Conservation (phyloP, 148 eudicot genomes). For the Vaccinium darrowii region DNA sequence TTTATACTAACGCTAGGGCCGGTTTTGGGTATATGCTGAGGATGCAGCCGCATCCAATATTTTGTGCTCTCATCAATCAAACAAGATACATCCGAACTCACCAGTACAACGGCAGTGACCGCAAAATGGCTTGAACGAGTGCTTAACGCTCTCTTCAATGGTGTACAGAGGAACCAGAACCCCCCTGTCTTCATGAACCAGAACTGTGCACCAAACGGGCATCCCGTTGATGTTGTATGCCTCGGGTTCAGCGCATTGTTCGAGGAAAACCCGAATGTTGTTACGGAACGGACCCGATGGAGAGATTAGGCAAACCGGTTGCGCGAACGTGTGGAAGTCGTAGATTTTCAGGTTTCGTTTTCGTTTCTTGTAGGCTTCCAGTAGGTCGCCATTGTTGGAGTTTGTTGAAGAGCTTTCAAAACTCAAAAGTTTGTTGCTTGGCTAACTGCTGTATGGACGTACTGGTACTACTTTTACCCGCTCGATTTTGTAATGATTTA, state of each 20-base stretch:
- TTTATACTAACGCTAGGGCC: too few relatives aligned
- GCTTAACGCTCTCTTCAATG: slow-evolving; percentile 41
- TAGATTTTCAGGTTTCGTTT: slow-evolving; percentile 23
- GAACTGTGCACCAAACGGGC: slow-evolving; percentile 46
- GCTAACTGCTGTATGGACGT: not conserved
- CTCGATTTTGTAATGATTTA: not conserved
- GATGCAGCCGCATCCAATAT: too few relatives aligned
- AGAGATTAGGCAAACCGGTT: slow-evolving; percentile 33
- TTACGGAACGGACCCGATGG: slow-evolving; percentile 39
- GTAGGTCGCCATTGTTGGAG: slow-evolving; percentile 16
- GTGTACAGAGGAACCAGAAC: slow-evolving; percentile 42
- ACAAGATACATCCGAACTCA: slow-evolving; percentile 3
- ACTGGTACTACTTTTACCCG: slow-evolving; percentile 13
- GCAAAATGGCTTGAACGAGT: slow-evolving; percentile 40
- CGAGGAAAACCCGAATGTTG: slow-evolving; percentile 37
- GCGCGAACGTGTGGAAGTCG: slow-evolving; percentile 38
- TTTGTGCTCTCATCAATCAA: not conserved
- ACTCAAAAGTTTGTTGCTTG: slow-evolving; percentile 12
- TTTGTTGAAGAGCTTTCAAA: slow-evolving; percentile 19
- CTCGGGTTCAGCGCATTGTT: slow-evolving; percentile 37
- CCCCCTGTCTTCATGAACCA: slow-evolving; percentile 34
- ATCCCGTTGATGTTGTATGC: slow-evolving; percentile 35
- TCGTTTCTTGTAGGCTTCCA: slow-evolving; percentile 23
- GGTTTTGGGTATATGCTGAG: too few relatives aligned
- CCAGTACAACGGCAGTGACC: slow-evolving; percentile 82